phyloP scores from a whole-genome alignment of 805 yeast genomes.

The Barnettozyma californica region DNA sequence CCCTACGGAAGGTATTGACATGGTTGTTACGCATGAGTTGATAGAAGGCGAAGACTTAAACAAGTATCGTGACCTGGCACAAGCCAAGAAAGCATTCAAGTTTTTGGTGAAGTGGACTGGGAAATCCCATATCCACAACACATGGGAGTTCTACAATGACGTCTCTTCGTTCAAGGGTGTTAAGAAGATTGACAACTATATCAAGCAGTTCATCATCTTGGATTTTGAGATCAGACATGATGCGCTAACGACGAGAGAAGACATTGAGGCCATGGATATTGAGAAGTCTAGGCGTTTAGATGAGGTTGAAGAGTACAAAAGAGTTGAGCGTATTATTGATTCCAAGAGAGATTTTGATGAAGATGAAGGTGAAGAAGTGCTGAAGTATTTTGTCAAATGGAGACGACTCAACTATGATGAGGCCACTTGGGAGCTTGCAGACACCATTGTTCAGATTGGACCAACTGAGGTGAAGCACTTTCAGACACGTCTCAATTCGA shows the following conservation, averaged over 20 bases:
- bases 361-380: conserved; percentile 50
- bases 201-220: conserved; percentile 64
- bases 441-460: conserved; percentile 74
- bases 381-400: conserved; percentile 91
- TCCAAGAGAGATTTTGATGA: conserved; percentile 64
- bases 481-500: conserved; percentile 76
- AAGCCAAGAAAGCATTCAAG: conserved; percentile 56
- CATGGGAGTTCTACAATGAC: conserved; percentile 74
- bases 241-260: conserved; percentile 82
- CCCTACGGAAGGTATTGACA: conserved; percentile 33
- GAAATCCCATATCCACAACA: conserved; percentile 86
- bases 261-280: conserved; percentile 87
- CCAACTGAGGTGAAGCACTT: conserved; percentile 80
- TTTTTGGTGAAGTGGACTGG: conserved; percentile 81
- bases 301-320: conserved; percentile 74
- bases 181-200: conserved; percentile 85
- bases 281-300: conserved; percentile 83
- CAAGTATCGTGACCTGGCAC: conserved; percentile 33
- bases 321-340: conserved; percentile 86
- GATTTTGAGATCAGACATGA: conserved; percentile 78
- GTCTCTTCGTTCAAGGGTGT: conserved; percentile 57
- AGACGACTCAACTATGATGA: conserved; percentile 88
- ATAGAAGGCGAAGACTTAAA: conserved; percentile 30
- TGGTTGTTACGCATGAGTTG: conserved; percentile 51
- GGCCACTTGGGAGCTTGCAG: conserved; percentile 95